Base-by-base conservation (phyloP, 805 yeast genomes). In the Lachancea sp. region DNA sequence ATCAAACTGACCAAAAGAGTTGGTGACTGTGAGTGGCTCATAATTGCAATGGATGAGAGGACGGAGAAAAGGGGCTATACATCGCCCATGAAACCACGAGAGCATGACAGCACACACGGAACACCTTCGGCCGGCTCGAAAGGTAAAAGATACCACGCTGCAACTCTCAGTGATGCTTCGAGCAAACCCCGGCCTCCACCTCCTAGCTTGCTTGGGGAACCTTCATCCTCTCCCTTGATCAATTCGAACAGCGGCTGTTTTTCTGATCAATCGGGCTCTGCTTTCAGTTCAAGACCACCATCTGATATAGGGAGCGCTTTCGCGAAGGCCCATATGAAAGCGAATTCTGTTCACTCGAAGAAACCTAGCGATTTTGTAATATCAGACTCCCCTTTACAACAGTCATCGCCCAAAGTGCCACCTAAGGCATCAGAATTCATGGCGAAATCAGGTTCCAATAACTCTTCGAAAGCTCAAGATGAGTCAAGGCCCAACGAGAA, bases 21-120 rank as follows among this genome's bases (percentile, higher is more conserved):
- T 40, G 72, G 71, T 37, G 69, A 67, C 37, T 64, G 71, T 54
- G 64, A 66, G 42, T 66, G 71, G 70, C 52, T 68, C 37, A 61
- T 68, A 27, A 55, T 68, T 25, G 57, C 67, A 1, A 57, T 64
- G 31, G 67, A 66, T 46, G 61, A 56, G 33, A 55, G 58, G 27
- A 62, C 60, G 12, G 59, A 63, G 7, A 42, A 36, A 25, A 18
- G 20, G 6, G 42, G 48, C 8, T 44, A 41, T 31, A 35, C 46
- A 13, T 25, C 47, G 13, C 50, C 51, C 20, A 34, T 37, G 29
- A 35, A 40, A 18, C 31, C 16, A n/a, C 30, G 25, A 17, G 39
- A 35, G 13, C 17, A 31, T 1, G 11, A 22, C 30, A 36, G 16
- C 17, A n/a, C 18, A 2, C 30, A 19, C n/a, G 34, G 39, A 19